phyloP scores from a whole-genome alignment of 768 basidiomycete species.

The Strobilomyces confusus region DNA sequence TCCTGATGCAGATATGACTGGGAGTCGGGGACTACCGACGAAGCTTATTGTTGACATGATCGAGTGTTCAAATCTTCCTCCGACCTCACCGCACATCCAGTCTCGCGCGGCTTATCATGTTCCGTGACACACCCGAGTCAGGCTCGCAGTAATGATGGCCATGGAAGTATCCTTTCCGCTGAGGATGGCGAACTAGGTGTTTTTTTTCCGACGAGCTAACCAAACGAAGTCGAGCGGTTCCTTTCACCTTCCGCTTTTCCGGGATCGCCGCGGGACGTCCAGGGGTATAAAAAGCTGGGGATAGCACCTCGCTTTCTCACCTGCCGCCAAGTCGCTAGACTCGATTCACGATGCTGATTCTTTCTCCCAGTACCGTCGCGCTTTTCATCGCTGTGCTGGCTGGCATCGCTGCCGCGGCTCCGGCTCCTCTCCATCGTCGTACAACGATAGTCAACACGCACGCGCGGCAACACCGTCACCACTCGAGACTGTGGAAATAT shows the following conservation, averaged over 20 bases:
- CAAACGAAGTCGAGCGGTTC: neutral
- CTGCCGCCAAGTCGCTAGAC: neutral
- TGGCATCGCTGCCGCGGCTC: neutral
- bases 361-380: neutral
- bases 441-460: neutral
- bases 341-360: constrained; percentile 4
- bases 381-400: constrained; percentile 1
- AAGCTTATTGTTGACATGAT: neutral
- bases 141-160: too few species aligned
- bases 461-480: constrained; percentile 1
- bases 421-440: neutral
- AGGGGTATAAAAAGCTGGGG: constrained; percentile 10
- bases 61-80: neutral
- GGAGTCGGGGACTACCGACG: too few species aligned
- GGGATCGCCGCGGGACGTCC: neutral
- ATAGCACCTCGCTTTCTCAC: neutral
- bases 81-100: too few species aligned
- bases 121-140: too few species aligned
- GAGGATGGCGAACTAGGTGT: neutral
- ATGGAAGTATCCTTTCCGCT: too few species aligned
- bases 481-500: neutral
- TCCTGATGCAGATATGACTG: too few species aligned
- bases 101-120: too few species aligned
- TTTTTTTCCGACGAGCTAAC: neutral
- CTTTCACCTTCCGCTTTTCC: neutral